Percentiles rank a stretch among this genome's conserved stretches.
These are phyloP conservation scores for Hemileccinum impolitum DNA, from an alignment of 768 basidiomycete genomes.

Conservation along the genomic window DNA sequence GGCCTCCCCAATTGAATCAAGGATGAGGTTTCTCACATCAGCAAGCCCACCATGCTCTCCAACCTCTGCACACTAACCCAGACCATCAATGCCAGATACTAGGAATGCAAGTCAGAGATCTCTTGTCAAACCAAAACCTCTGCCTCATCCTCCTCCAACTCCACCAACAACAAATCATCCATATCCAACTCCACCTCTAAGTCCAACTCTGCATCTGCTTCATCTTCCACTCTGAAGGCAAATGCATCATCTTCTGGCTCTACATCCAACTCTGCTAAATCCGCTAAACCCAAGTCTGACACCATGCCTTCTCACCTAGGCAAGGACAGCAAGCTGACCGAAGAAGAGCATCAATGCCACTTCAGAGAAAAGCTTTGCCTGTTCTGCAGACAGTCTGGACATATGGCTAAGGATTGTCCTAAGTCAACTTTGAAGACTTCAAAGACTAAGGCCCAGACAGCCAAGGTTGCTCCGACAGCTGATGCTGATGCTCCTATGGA, in stretches of 20 bases:
- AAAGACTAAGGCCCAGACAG: neutral
- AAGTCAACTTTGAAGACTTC: neutral
- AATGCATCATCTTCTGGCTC: neutral
- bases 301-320: neutral
- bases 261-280: neutral
- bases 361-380: slow-evolving; percentile 3
- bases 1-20: slow-evolving; percentile 6
- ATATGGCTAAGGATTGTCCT: no score
- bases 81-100: slow-evolving; percentile 8
- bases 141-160: no score
- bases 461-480: neutral
- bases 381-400: neutral
- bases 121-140: neutral
- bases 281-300: no score
- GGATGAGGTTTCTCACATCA: neutral
- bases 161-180: no score
- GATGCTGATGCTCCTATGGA: neutral
- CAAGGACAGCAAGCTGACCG: neutral
- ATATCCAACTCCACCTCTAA: no score
- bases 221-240: no score
- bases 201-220: no score
- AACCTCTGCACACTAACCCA: neutral
- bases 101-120: slow-evolving; percentile 5
- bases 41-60: neutral
- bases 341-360: neutral